A percentile compares a stretch with the other conserved stretches of the same genome.
Evolutionary conservation across 257 asterid species (phyloP).

Genomic region (Petunia secreta): DNA sequence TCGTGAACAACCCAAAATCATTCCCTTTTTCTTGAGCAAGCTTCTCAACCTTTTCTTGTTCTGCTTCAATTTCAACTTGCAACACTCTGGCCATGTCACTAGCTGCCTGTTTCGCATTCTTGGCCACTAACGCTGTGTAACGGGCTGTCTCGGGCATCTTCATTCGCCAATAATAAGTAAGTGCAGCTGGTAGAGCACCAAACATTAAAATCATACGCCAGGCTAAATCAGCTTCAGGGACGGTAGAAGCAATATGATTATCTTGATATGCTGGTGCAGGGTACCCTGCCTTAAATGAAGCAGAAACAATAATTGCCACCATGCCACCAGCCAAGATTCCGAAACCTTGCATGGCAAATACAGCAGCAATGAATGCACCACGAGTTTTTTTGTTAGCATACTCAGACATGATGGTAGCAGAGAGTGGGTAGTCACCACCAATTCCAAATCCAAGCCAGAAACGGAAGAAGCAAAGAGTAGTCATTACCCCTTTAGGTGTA

Average conservation of each 20-base stretch:
- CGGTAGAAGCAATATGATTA: conserved; percentile 5
- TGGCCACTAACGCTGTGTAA: conserved; percentile 26
- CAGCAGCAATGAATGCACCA: conserved; percentile 19
- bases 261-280: conserved; percentile 13
- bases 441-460: conserved; percentile 31
- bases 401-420: conserved; percentile 26
- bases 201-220: conserved; percentile 26
- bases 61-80: conserved; percentile 16
- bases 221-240: conserved; percentile 15
- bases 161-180: conserved; percentile 33
- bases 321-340: conserved; percentile 31
- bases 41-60: conserved; percentile 19
- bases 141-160: conserved; percentile 32
- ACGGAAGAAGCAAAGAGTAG: conserved; percentile 29
- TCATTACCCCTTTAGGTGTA: conserved; percentile 12
- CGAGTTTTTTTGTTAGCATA: conserved; percentile 26
- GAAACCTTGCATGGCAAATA: conserved; percentile 31
- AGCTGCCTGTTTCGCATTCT: conserved; percentile 20
- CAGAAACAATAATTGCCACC: conserved; percentile 2
- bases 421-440: conserved; percentile 29
- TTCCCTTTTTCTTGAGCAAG: not conserved
- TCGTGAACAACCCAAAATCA: conserved; percentile 27
- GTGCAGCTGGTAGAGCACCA: conserved; percentile 23
- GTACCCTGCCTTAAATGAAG: conserved; percentile 15
- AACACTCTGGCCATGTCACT: conserved; percentile 25